Conservation (phyloP, 2,329 filamentous ascomycete genomes). For the Claviceps pusilla region DNA sequence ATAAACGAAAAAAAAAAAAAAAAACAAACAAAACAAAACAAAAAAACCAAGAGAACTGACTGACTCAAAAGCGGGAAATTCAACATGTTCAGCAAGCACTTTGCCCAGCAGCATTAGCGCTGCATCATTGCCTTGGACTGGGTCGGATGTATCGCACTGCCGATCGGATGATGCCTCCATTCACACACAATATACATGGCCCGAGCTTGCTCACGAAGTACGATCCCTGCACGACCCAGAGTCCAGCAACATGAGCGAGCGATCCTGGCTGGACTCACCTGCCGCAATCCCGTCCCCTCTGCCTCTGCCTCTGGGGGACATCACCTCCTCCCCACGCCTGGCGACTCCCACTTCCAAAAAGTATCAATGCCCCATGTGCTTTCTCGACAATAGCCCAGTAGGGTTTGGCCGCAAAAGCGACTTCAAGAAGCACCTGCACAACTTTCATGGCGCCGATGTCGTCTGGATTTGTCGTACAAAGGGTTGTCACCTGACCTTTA, state of each 20-base stretch:
- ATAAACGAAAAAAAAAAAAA: neutral
- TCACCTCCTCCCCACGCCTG: slow-evolving; percentile 23
- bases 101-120: slow-evolving; percentile 26
- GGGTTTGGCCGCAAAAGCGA: slow-evolving; percentile 32
- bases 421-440: slow-evolving; percentile 34
- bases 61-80: slow-evolving; percentile 22
- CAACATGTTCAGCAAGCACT: slow-evolving; percentile 25
- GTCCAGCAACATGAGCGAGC: slow-evolving; percentile 18
- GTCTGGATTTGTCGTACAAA: slow-evolving; percentile 29
- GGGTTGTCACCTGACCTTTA: slow-evolving; percentile 27
- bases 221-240: slow-evolving; percentile 21
- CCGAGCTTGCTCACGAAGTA: slow-evolving; percentile 19
- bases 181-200: slow-evolving; percentile 24
- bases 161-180: slow-evolving; percentile 25
- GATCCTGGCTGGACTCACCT: slow-evolving; percentile 27
- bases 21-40: neutral
- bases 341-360: slow-evolving; percentile 25
- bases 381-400: slow-evolving; percentile 28
- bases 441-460: slow-evolving; percentile 29
- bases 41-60: neutral
- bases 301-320: slow-evolving; percentile 15
- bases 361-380: slow-evolving; percentile 31
- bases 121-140: slow-evolving; percentile 27
- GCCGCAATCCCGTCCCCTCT: slow-evolving; percentile 21
- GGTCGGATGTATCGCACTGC: slow-evolving; percentile 25